Evolutionary conservation across 345 rosid genomes (phyloP).

Genomic region (Eutrema heterophyllum): DNA sequence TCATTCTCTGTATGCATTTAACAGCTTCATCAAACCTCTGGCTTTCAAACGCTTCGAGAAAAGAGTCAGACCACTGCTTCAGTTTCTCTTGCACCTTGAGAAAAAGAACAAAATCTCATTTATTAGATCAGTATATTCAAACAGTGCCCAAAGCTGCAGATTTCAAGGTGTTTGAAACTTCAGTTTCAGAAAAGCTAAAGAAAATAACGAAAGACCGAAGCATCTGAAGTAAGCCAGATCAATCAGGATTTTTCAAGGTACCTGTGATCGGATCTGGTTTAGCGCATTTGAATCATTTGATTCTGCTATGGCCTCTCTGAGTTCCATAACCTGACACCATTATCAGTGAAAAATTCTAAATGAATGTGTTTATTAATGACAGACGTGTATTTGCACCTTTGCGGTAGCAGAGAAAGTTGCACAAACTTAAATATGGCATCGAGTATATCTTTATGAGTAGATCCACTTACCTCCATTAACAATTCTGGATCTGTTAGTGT

Average conservation of each 20-base stretch:
- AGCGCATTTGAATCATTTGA: slow-evolving; percentile 55
- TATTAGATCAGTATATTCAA: slow-evolving; percentile 8
- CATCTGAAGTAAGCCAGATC: slow-evolving; percentile 1
- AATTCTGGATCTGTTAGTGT: slow-evolving; percentile 75
- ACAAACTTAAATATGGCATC: background rate
- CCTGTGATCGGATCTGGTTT: slow-evolving; percentile 56
- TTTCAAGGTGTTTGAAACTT: background rate
- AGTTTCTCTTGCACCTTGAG: slow-evolving; percentile 64
- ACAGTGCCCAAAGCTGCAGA: background rate
- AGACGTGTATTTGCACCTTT: background rate
- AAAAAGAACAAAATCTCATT: slow-evolving; percentile 2
- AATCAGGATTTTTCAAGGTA: slow-evolving; percentile 26
- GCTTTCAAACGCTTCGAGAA: slow-evolving; percentile 47
- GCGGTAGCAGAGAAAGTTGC: background rate
- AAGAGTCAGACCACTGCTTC: slow-evolving; percentile 55
- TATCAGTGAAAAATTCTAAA: background rate
- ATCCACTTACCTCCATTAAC: slow-evolving; percentile 58
- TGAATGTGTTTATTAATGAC: background rate
- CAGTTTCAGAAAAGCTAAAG: background rate
- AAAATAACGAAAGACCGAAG: background rate
- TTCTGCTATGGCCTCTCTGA: slow-evolving; percentile 87
- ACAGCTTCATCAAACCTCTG: slow-evolving; percentile 64
- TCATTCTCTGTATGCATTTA: slow-evolving; percentile 73
- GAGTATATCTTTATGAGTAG: background rate
- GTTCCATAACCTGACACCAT: slow-evolving; percentile 71